Conservation (phyloP, 768 basidiomycete genomes). For the Pleurotus pulmonarius region DNA sequence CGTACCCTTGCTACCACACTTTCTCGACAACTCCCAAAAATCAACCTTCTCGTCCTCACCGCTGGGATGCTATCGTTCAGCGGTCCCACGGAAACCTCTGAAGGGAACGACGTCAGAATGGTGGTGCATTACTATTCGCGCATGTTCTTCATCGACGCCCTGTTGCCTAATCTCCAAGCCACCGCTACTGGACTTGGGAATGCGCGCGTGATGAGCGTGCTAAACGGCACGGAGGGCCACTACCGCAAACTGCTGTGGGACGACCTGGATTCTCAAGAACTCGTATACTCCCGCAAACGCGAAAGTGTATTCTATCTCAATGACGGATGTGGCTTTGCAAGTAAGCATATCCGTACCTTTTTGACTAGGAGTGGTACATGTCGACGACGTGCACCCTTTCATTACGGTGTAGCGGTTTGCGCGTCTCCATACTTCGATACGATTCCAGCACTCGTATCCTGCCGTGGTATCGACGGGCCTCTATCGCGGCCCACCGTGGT, state of each 20-base stretch:
- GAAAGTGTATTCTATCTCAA: constrained; percentile 32
- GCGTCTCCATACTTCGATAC: constrained; percentile 22
- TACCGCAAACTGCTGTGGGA: constrained; percentile 36
- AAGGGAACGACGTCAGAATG: constrained; percentile 41
- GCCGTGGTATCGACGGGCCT: constrained; percentile 27
- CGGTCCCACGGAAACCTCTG: constrained; percentile 37
- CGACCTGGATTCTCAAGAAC: constrained; percentile 49
- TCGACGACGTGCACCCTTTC: too few species aligned
- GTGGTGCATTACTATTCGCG: constrained; percentile 49
- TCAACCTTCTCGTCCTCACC: constrained; percentile 52
- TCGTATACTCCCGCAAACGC: constrained; percentile 32
- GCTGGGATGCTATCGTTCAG: constrained; percentile 35
- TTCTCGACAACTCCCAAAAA: constrained; percentile 29
- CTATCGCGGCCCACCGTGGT: constrained; percentile 14
- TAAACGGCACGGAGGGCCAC: constrained; percentile 27
- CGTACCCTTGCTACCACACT: constrained; percentile 25
- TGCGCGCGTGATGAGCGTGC: constrained; percentile 44
- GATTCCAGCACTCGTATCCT: constrained; percentile 34
- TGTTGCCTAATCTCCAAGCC: constrained; percentile 38
- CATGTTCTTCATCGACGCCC: constrained; percentile 44
- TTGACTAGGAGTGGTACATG: too few species aligned
- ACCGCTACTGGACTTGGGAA: constrained; percentile 38
- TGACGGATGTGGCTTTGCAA: constrained; percentile 37
- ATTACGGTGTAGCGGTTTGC: constrained; percentile 21
- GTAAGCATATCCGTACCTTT: too few species aligned